Evolutionary conservation across 768 basidiomycete species (phyloP).

Genomic region (Xerocomus brunneocitrinus): DNA sequence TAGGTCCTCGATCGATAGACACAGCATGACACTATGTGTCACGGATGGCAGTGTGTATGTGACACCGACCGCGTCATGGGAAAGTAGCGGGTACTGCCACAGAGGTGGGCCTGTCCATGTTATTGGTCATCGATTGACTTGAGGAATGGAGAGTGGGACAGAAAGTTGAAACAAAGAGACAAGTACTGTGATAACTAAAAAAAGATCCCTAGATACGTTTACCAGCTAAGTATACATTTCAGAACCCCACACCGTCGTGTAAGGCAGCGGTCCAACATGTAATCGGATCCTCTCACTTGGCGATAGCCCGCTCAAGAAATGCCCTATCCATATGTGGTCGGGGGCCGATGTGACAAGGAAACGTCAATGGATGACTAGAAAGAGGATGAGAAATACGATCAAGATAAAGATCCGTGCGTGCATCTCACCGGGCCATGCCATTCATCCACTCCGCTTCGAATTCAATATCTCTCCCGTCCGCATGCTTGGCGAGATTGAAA

Average conservation of each 20-base stretch:
- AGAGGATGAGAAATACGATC: not conserved
- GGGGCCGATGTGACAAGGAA: constrained; percentile 15
- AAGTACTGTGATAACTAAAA: no score
- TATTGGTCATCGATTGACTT: no score
- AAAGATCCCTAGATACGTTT: no score
- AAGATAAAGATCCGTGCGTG: not conserved
- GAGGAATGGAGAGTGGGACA: no score
- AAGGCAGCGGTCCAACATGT: not conserved
- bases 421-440: not conserved
- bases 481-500: constrained; percentile 11
- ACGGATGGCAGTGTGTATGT: no score
- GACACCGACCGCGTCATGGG: not conserved
- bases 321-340: constrained; percentile 7
- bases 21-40: not conserved
- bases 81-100: no score
- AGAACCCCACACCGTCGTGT: no score
- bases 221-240: no score
- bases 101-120: no score
- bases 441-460: not conserved
- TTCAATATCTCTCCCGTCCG: constrained; percentile 1
- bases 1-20: not conserved
- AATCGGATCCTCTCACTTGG: not conserved
- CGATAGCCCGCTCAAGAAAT: constrained; percentile 1
- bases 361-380: constrained; percentile 7
- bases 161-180: no score